These are phyloP conservation scores for Dipteronia sinensis DNA, from an alignment of 345 rosid species.

Conservation along the genomic window DNA sequence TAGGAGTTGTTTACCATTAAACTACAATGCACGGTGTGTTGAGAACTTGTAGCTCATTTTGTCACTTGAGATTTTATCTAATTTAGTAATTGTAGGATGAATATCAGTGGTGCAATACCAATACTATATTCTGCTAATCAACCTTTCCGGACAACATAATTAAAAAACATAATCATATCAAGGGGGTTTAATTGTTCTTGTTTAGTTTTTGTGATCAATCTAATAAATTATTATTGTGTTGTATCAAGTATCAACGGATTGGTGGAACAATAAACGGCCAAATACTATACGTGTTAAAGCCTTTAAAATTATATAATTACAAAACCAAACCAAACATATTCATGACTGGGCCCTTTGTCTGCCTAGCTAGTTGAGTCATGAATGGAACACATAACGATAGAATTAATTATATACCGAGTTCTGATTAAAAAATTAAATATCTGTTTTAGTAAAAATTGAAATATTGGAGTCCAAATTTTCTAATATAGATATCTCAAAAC, in stretches of 20 bases:
- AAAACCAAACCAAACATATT: not conserved
- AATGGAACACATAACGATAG: not conserved
- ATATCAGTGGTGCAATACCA: not conserved
- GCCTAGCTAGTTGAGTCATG: not conserved
- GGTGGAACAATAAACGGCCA: too few relatives aligned
- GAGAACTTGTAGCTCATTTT: too few relatives aligned
- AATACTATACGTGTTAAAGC: too few relatives aligned
- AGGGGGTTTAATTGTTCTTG: not conserved
- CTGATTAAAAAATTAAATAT: not conserved
- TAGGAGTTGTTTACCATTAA: too few relatives aligned
- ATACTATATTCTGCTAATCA: not conserved
- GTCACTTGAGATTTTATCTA: too few relatives aligned
- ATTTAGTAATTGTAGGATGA: not conserved
- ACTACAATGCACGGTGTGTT: too few relatives aligned
- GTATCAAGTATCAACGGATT: too few relatives aligned
- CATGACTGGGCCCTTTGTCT: not conserved
- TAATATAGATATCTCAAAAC: too few relatives aligned
- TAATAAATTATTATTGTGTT: not conserved
- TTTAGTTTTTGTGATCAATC: not conserved
- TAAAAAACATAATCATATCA: conserved; percentile 4
- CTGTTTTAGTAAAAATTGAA: too few relatives aligned
- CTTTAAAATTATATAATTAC: not conserved
- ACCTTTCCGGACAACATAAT: not conserved
- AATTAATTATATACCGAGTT: not conserved
- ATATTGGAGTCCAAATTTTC: too few relatives aligned